Evolutionary conservation across 805 yeast species (phyloP).

Genomic region (Ogataea nitratoaversa): DNA sequence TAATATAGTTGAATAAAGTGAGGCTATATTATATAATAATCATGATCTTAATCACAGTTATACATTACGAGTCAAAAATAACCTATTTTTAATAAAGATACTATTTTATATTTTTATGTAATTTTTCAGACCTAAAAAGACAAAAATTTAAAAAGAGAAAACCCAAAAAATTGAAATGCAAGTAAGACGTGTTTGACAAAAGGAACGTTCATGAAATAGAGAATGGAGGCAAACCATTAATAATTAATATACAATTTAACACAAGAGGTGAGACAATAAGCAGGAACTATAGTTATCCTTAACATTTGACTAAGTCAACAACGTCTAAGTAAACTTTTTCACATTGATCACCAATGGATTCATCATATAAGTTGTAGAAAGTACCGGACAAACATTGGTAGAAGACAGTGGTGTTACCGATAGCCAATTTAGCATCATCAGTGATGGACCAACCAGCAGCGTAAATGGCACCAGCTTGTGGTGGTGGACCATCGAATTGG

Average conservation of each 20-base stretch:
- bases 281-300: conserved; percentile 8
- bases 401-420: conserved; percentile 46
- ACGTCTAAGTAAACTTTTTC: conserved; percentile 40
- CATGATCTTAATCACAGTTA: no score
- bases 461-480: conserved; percentile 54
- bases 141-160: conserved; percentile 2
- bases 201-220: conserved; percentile 17
- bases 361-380: conserved; percentile 56
- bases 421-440: conserved; percentile 43
- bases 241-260: conserved; percentile 9
- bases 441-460: conserved; percentile 52
- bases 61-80: no score
- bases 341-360: conserved; percentile 44
- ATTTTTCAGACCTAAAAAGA: not conserved
- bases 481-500: conserved; percentile 66
- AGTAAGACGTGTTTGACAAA: conserved; percentile 4
- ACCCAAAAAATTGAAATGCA: conserved; percentile 12
- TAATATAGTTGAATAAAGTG: no score
- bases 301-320: conserved; percentile 39
- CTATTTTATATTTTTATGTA: not conserved
- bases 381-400: conserved; percentile 54
- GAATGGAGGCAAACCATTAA: not conserved
- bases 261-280: not conserved
- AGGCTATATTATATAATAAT: no score
- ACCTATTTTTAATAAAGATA: no score